These are phyloP conservation scores for Centella asiatica DNA, from an alignment of 129 eudicot species.

Conservation along the genomic window DNA sequence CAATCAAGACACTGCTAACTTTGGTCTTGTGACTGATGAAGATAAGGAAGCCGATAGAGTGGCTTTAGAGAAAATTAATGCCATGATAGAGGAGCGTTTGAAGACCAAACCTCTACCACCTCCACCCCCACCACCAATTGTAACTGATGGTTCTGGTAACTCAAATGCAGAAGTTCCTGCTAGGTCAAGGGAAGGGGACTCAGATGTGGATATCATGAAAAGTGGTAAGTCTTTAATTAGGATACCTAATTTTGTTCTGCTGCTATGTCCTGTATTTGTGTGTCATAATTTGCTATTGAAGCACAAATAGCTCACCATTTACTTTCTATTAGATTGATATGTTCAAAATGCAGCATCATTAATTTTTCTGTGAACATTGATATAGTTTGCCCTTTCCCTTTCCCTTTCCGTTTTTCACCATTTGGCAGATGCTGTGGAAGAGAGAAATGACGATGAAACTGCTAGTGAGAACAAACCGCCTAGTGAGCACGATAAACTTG, in stretches of 20 bases:
- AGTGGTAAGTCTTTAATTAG: constrained; percentile 33
- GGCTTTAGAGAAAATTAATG: constrained; percentile 50
- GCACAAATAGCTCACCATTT: neutral
- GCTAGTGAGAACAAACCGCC: constrained; percentile 52
- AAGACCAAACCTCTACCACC: constrained; percentile 86
- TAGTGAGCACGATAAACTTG: constrained; percentile 52
- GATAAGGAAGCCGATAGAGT: constrained; percentile 76
- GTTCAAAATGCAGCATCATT: constrained; percentile 12
- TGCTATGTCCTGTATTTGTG: neutral
- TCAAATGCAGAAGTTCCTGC: constrained; percentile 50
- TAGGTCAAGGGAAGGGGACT: constrained; percentile 57
- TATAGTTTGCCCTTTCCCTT: neutral
- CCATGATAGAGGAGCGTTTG: constrained; percentile 83
- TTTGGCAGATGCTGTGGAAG: constrained; percentile 44
- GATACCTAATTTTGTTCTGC: neutral
- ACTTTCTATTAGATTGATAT: constrained; percentile 1
- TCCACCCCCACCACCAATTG: constrained; percentile 61
- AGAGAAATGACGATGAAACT: constrained; percentile 64
- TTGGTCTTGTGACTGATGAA: constrained; percentile 86
- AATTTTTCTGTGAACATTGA: too few relatives aligned
- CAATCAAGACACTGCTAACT: constrained; percentile 32
- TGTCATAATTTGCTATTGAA: neutral
- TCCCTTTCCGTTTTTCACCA: neutral
- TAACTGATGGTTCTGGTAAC: constrained; percentile 31
- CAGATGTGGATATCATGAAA: constrained; percentile 46